Evolutionary conservation across 2,329 filamentous ascomycete genomes (phyloP).

Genomic region (Fusarium nanum): DNA sequence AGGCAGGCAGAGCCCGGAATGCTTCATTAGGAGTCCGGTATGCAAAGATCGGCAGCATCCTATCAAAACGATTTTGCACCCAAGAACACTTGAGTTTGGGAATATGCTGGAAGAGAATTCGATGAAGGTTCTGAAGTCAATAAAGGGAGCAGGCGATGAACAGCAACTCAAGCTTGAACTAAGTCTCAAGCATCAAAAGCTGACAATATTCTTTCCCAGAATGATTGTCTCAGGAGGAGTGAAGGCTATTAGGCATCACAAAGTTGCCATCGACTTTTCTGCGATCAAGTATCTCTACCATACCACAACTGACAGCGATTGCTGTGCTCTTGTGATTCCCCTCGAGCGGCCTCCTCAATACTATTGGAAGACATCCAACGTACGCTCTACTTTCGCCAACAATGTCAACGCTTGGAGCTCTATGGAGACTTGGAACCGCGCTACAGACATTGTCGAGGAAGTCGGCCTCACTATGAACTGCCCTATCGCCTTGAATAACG

Average conservation of each 20-base stretch:
- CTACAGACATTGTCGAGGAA: slow-evolving; percentile 58
- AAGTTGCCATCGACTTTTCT: slow-evolving; percentile 58
- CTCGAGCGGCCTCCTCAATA: slow-evolving; percentile 62
- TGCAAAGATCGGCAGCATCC: slow-evolving; percentile 44
- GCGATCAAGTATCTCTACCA: slow-evolving; percentile 60
- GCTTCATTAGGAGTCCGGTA: slow-evolving; percentile 37
- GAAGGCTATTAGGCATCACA: slow-evolving; percentile 50
- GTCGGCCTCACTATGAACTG: slow-evolving; percentile 47
- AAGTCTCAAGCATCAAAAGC: slow-evolving; percentile 45
- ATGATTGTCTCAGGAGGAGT: slow-evolving; percentile 20
- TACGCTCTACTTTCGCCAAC: slow-evolving; percentile 50
- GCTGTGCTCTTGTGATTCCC: slow-evolving; percentile 59
- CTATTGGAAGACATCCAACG: slow-evolving; percentile 54
- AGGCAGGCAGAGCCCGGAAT: slow-evolving; percentile 1
- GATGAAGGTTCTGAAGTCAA: slow-evolving; percentile 69
- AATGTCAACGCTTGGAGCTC: slow-evolving; percentile 53
- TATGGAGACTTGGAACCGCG: slow-evolving; percentile 62
- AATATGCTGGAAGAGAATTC: slow-evolving; percentile 63
- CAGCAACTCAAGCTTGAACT: slow-evolving; percentile 47
- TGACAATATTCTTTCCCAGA: slow-evolving; percentile 50
- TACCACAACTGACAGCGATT: slow-evolving; percentile 39
- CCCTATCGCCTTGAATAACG: slow-evolving; percentile 55
- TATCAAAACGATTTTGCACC: slow-evolving; percentile 55
- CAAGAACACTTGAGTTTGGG: slow-evolving; percentile 70
- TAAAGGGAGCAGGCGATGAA: slow-evolving; percentile 22